Base-by-base conservation (phyloP, 177 flowering plant species). In the Telopea speciosissima region DNA sequence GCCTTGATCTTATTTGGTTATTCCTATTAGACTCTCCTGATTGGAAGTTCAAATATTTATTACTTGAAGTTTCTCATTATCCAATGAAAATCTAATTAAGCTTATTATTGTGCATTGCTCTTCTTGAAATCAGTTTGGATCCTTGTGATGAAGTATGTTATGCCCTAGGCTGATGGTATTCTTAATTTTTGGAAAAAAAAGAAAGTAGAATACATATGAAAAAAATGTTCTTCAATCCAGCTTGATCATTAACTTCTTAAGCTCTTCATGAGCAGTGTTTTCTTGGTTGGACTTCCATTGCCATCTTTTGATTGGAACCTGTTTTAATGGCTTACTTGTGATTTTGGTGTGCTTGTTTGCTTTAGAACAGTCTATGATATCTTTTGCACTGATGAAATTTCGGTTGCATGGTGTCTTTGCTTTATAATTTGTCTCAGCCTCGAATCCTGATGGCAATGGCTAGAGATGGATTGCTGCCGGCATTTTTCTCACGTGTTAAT, bases 371-470 rank as follows among this genome's bases (percentile, higher is more conserved):
- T 45, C 19, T 45, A 8, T 45, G 54, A 44, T 44, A 2, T 8
- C 49, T 44, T 0, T 44, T 44, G 49, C n/a, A 8, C 49, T 63
- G 11, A 63, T 63, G 66, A 24, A 45, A 45, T 11, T 45, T 45
- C 1, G 19, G 19, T 45, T 12, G 17, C 54, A 16, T 67, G 12
- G 36, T 66, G 45, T 40, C 33, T 45, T 71, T 40, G 3, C 44
- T 40, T 24, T 2, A 28, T 28, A 33, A 19, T 16, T 74, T 75
- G 54, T 72, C 68, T 60, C 87, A 95, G 99, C 99, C 99, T 59
- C 87, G 99, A 72, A 88, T 95, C 70, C 80, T 95, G 78, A 90
- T 95, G 99, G 94, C 97, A 69, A 95, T 95, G 99, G 90, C 99
- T 62, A 89, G 99, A 80, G 99, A 95, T 79, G 99, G 99, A 28